Conservation (phyloP, 257 asterid species). For the Salvia splendens region DNA sequence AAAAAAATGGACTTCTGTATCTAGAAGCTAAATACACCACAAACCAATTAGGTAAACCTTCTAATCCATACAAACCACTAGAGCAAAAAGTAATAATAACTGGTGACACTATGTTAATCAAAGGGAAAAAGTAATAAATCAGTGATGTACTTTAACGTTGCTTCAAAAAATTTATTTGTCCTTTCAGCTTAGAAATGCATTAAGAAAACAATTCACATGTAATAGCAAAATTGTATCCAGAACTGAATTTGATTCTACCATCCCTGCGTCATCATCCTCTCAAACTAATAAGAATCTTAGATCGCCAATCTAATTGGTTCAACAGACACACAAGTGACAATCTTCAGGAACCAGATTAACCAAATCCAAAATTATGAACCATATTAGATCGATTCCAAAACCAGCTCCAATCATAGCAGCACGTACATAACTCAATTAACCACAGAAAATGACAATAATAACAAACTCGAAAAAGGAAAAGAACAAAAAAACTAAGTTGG, state of each 20-base stretch:
- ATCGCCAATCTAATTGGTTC: neutral
- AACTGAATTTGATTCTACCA: neutral
- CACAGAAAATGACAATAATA: slow-evolving; percentile 13
- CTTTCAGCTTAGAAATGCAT: slow-evolving; percentile 9
- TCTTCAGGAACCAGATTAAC: neutral
- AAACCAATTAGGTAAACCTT: neutral
- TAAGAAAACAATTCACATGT: neutral
- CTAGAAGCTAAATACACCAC: neutral
- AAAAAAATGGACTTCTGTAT: neutral
- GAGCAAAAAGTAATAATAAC: neutral
- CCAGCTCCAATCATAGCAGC: slow-evolving; percentile 16
- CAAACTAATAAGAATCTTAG: slow-evolving; percentile 19
- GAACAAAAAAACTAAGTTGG: neutral
- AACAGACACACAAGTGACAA: neutral
- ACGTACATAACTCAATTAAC: slow-evolving; percentile 5
- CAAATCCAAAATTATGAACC: slow-evolving; percentile 14
- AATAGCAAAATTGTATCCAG: neutral
- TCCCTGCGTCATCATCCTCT: slow-evolving; percentile 8
- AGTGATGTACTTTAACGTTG: neutral
- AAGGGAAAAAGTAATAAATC: neutral
- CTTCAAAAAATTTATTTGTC: neutral
- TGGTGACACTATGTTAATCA: neutral
- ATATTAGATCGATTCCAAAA: slow-evolving; percentile 31
- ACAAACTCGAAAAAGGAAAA: neutral
- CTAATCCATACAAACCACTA: neutral